phyloP scores from a whole-genome alignment of 768 basidiomycete species.

The Trametes cinnabarina region DNA sequence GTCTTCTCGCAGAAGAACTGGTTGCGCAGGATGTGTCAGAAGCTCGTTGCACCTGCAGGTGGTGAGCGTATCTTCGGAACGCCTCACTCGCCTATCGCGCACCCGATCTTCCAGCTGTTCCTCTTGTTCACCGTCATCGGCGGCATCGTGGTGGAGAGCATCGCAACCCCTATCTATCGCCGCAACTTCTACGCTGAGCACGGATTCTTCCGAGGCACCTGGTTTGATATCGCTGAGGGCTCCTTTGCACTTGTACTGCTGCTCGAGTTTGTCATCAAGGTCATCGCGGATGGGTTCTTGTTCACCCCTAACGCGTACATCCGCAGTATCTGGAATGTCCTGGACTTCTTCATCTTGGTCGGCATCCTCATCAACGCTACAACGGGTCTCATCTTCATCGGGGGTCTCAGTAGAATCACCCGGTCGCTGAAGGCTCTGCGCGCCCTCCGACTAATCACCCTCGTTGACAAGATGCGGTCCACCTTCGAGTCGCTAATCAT shows the following conservation, averaged over 20 bases:
- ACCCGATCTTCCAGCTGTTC: slow-evolving; percentile 70
- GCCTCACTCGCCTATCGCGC: slow-evolving; percentile 59
- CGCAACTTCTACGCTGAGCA: slow-evolving; percentile 61
- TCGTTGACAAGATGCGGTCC: slow-evolving; percentile 80
- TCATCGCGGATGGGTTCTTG: slow-evolving; percentile 88
- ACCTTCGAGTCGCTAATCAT: slow-evolving; percentile 88
- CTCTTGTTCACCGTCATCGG: slow-evolving; percentile 76
- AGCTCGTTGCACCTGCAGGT: slow-evolving; percentile 74
- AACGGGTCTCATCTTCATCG: slow-evolving; percentile 69
- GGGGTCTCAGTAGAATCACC: slow-evolving; percentile 78
- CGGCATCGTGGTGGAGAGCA: slow-evolving; percentile 76
- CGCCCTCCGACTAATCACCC: slow-evolving; percentile 84
- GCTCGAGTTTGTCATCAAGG: slow-evolving; percentile 84
- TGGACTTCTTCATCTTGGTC: slow-evolving; percentile 83
- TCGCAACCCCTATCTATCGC: slow-evolving; percentile 85
- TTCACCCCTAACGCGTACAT: slow-evolving; percentile 93
- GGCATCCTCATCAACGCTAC: slow-evolving; percentile 75
- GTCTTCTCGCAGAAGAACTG: slow-evolving; percentile 77
- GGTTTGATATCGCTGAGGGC: slow-evolving; percentile 85
- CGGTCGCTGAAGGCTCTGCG: slow-evolving; percentile 85
- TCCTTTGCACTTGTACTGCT: slow-evolving; percentile 70
- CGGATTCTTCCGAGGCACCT: slow-evolving; percentile 64
- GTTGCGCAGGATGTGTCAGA: slow-evolving; percentile 76
- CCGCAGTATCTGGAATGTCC: slow-evolving; percentile 86
- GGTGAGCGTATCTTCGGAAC: slow-evolving; percentile 88